Base-by-base conservation (phyloP, 2,329 filamentous ascomycete genomes). In the Colletotrichum truncatum region DNA sequence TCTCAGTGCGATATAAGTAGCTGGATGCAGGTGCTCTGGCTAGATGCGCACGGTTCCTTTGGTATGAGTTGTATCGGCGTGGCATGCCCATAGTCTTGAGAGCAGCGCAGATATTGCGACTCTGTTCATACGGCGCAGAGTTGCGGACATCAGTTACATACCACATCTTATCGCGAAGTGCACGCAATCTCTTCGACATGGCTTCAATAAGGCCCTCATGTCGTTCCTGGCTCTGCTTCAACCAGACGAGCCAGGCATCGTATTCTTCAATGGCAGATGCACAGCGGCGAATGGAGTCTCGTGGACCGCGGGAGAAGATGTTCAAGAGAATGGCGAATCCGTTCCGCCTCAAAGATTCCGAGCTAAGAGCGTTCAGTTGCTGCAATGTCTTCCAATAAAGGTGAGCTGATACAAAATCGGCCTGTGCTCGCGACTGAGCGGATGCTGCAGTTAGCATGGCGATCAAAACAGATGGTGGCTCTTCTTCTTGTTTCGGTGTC, bases 111-210 rank as follows among this genome's bases (percentile, higher is more conserved):
- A 98, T 91, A 69, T 95, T 93, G 64, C 91, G 90, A 38, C 93
- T 93, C 70, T 97, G 91, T 66, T 96, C 93, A 72, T 98, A 98
- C 9, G 90, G 89, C 51, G 90, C 92, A 4, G 96, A 98, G 72
- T 95, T 94, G 67, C 93, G 91, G 26, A 98, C 94, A 76, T 98
- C 94, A 1, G 93, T 95, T 66, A 96, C 92, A 75, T 97, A 99
- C 96, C 96, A 99, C 93, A 98, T 97, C 83, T 98, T 98, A 76
- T 97, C 93, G 41, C 96, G 89, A 38, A 98, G 84, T 21, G 91
- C 89, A 62, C 90, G 88, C 36, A 96, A 84, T 5, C 88, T 88
- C 64, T 85, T 84, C 84, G 93, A 91, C 87, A 93, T 92, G 5
- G 88, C 84, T 39, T 93, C 91, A 34, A 94, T 90, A 11, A 89